Evolutionary conservation across 768 basidiomycete genomes (phyloP).

Genomic region (Lactarius sp.): DNA sequence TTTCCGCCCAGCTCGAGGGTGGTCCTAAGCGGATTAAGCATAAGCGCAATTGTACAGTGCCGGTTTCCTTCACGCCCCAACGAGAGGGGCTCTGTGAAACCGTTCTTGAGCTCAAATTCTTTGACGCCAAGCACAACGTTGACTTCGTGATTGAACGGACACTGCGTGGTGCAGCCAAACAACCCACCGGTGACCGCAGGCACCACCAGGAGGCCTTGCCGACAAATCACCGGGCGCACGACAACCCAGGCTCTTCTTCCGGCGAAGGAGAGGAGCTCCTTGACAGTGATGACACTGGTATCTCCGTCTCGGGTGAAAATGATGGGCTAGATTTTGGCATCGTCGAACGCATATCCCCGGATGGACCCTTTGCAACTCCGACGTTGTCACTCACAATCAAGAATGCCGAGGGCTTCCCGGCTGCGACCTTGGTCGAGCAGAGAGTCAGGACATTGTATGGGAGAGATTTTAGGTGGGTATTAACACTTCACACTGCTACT

Average conservation of each 20-base stretch:
- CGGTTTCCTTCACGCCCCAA: slow-evolving; percentile 7
- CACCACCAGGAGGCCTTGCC: not conserved
- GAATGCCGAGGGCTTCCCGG: slow-evolving; percentile 10
- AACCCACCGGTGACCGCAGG: not conserved
- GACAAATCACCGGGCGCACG: not conserved
- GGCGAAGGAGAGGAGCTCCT: slow-evolving; percentile 11
- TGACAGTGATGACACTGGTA: slow-evolving; percentile 48
- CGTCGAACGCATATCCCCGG: slow-evolving; percentile 37
- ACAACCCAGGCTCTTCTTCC: not conserved
- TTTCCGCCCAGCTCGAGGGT: slow-evolving; percentile 12
- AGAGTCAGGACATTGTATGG: slow-evolving; percentile 4
- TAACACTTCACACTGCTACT: not conserved
- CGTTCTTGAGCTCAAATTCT: slow-evolving; percentile 12
- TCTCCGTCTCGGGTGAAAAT: slow-evolving; percentile 33
- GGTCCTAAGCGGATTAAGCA: not conserved
- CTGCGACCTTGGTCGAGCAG: slow-evolving; percentile 19
- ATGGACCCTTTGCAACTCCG: slow-evolving; percentile 15
- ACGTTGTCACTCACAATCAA: slow-evolving; percentile 20
- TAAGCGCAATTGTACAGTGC: not conserved
- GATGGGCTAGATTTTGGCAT: slow-evolving; percentile 48
- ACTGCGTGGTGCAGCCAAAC: slow-evolving; percentile 2
- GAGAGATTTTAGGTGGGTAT: slow-evolving; percentile 11
- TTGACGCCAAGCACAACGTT: not conserved
- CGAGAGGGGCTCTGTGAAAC: slow-evolving; percentile 16
- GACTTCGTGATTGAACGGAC: slow-evolving; percentile 11